Conservation (phyloP, 1,284 basidiomycete genomes). For the Calocybe gambosa region DNA sequence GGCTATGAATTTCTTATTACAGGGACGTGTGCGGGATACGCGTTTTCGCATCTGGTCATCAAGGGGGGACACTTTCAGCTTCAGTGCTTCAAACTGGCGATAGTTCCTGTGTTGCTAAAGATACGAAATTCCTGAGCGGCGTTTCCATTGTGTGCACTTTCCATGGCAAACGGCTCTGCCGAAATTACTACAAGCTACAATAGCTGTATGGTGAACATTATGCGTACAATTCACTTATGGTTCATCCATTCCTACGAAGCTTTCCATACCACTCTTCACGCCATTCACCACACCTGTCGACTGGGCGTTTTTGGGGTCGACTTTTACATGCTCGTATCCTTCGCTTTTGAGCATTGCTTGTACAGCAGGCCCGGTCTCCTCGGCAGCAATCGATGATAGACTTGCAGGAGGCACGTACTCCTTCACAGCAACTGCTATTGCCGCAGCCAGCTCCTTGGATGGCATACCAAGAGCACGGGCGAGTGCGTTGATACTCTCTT, state of each 20-base stretch:
- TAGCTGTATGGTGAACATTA: too few relatives aligned
- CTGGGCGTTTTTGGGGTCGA: background rate
- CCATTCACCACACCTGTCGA: slow-evolving; percentile 24
- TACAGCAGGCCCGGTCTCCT: slow-evolving; percentile 37
- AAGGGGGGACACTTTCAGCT: too few relatives aligned
- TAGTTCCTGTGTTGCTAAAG: too few relatives aligned
- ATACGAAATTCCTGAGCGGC: too few relatives aligned
- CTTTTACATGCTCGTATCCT: slow-evolving; percentile 3
- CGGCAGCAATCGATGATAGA: slow-evolving; percentile 44
- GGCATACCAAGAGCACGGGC: slow-evolving; percentile 58
- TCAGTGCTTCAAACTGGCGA: too few relatives aligned
- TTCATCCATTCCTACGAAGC: slow-evolving; percentile 44
- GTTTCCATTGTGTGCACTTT: too few relatives aligned
- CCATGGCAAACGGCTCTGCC: too few relatives aligned
- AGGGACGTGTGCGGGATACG: too few relatives aligned
- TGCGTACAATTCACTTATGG: slow-evolving; percentile 30
- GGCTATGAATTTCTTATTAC: too few relatives aligned
- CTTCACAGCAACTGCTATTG: slow-evolving; percentile 51
- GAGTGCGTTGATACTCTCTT: slow-evolving; percentile 50
- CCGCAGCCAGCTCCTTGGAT: slow-evolving; percentile 51
- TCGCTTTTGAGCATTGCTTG: slow-evolving; percentile 32
- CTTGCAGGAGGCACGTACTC: slow-evolving; percentile 53
- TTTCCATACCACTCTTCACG: slow-evolving; percentile 33
- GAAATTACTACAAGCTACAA: too few relatives aligned
- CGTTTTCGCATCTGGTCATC: too few relatives aligned